Evolutionary conservation across 345 rosid genomes (phyloP), one percentile per base, ranked within the genome.

Genomic region (Trapa incisa): DNA sequence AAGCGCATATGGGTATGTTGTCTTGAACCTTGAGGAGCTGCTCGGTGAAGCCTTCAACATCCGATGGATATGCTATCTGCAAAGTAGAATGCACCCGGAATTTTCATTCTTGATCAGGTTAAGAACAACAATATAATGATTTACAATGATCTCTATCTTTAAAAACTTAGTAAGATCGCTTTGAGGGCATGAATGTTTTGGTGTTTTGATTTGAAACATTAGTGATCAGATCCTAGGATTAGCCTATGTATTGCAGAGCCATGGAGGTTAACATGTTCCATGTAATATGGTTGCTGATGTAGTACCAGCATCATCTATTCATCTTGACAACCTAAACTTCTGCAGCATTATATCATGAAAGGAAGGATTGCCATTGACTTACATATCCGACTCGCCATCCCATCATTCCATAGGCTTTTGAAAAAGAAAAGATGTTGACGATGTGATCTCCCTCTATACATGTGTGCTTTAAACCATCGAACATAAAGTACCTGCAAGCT

Each of bases 371-470:
- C n/a, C 39, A 29, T 54, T 6, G 3, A 58, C 99, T 91, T 82
- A 94, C 97, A 69, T 94, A 91, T 80, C 99, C 99, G 70, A 94
- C 95, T 67, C 99, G 83, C 99, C 97, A 94, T 53, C 99, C 99
- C 99, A 91, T 91, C 97, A 94, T 94, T 53, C 99, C 99, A 17
- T 94, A 91, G 56, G 97, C 92, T 85, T 94, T 94, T 9, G 99
- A 94, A 83, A 94, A 94, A 68, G 99, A 91, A 78, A 94, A 94
- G 68, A 94, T 82, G 75, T 94, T 94, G 73, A 94, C 91, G 45
- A 94, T 76, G 70, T 94, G 97, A 74, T 91, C 79, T 71, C 93
- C 99, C 80, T 94, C 97, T 39, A 94, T 17, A 65, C 99, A 94
- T 2, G 82, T 71, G 81, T 94, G 99, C 77, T 91, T 81, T 67